These are phyloP conservation scores for Clathrospora elynae DNA, from an alignment of 2,329 filamentous ascomycete genomes.

Conservation along the genomic window DNA sequence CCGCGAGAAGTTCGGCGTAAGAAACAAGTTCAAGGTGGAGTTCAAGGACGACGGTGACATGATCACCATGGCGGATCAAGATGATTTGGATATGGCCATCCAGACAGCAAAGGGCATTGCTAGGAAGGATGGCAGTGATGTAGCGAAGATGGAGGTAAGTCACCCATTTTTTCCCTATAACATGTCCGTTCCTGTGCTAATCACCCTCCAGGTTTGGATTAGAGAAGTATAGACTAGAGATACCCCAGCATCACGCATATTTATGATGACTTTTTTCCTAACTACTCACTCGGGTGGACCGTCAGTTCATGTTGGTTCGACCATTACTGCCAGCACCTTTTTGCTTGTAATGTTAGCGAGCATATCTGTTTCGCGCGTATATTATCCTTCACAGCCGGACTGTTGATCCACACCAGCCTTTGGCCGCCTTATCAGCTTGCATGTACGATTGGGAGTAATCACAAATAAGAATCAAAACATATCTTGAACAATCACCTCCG, in stretches of 20 bases:
- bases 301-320: slow-evolving; percentile 15
- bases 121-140: slow-evolving; percentile 74
- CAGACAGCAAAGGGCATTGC: slow-evolving; percentile 70
- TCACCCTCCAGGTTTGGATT: slow-evolving; percentile 56
- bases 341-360: slow-evolving; percentile 43
- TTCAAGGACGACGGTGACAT: slow-evolving; percentile 89
- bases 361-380: slow-evolving; percentile 25
- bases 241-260: slow-evolving; percentile 43
- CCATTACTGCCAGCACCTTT: slow-evolving; percentile 14
- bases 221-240: slow-evolving; percentile 51
- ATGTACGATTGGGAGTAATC: slow-evolving; percentile 15
- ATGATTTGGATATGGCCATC: slow-evolving; percentile 90
- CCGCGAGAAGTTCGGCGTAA: slow-evolving; percentile 82
- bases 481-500: not conserved
- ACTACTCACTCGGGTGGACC: no score
- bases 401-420: slow-evolving; percentile 41
- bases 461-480: slow-evolving; percentile 1
- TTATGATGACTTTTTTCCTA: slow-evolving; percentile 28
- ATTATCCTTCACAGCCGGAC: slow-evolving; percentile 45
- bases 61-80: slow-evolving; percentile 96
- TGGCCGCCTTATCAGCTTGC: slow-evolving; percentile 14
- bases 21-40: slow-evolving; percentile 83
- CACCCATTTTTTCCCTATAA: slow-evolving; percentile 7
- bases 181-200: slow-evolving; percentile 21
- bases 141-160: slow-evolving; percentile 93